Evolutionary conservation across 2,329 filamentous ascomycete genomes (phyloP).

Genomic region (Fusarium sp.): DNA sequence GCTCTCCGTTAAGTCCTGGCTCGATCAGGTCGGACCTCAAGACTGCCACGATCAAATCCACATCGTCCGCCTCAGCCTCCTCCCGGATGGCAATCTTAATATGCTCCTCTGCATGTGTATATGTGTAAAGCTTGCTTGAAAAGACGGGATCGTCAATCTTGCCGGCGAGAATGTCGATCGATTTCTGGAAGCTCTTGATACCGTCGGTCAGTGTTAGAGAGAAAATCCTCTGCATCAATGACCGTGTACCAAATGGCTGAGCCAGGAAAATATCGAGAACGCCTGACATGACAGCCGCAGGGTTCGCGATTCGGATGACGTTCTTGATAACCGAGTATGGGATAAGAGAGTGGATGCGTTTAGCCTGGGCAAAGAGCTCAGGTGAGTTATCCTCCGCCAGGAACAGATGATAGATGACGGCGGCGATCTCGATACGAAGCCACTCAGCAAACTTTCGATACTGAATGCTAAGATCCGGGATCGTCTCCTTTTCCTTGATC

Average conservation of each 20-base stretch:
- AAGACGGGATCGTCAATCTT: constrained; percentile 88
- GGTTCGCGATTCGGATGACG: constrained; percentile 95
- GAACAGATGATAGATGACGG: constrained; percentile 97
- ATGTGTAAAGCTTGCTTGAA: constrained; percentile 84
- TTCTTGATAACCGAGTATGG: constrained; percentile 96
- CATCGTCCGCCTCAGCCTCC: constrained; percentile 78
- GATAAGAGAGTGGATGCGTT: constrained; percentile 93
- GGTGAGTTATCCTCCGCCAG: constrained; percentile 98
- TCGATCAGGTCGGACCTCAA: constrained; percentile 82
- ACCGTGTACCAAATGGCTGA: constrained; percentile 91
- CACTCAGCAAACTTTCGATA: constrained; percentile 99
- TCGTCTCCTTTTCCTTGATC: constrained; percentile 89
- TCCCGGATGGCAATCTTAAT: constrained; percentile 79
- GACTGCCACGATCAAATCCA: constrained; percentile 89
- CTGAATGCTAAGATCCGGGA: constrained; percentile 89
- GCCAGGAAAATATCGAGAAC: constrained; percentile 95
- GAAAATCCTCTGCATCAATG: constrained; percentile 94
- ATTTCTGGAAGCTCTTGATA: constrained; percentile 85
- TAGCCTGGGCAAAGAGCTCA: constrained; percentile 93
- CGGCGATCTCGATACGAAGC: constrained; percentile 96
- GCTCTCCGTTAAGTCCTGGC: constrained; percentile 77
- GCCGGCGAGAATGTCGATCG: constrained; percentile 80
- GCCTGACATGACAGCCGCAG: constrained; percentile 95
- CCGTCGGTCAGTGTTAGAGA: constrained; percentile 91
- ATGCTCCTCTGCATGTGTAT: constrained; percentile 79